phyloP scores from a whole-genome alignment of 192 early-diverging fungal species.

The Entomortierella parvispora region DNA sequence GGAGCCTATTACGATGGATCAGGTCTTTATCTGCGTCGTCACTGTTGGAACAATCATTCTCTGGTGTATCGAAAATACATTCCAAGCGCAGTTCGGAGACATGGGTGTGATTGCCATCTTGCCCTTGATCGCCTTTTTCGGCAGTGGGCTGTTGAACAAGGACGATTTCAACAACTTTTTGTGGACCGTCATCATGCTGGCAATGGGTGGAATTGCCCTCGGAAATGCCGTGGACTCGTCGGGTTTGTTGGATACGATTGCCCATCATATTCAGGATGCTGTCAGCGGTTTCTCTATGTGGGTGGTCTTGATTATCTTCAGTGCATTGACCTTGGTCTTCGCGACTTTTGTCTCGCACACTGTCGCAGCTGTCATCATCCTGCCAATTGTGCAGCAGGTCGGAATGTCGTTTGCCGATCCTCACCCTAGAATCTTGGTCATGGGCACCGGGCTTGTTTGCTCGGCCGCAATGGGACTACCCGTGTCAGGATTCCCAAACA shows the following conservation, averaged over 20 bases:
- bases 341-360: slow-evolving; percentile 81
- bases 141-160: slow-evolving; percentile 70
- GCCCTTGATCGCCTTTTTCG: slow-evolving; percentile 77
- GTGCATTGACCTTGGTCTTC: slow-evolving; percentile 69
- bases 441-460: slow-evolving; percentile 66
- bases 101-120: slow-evolving; percentile 75
- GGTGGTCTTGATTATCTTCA: slow-evolving; percentile 64
- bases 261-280: slow-evolving; percentile 60
- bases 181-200: slow-evolving; percentile 64
- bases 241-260: slow-evolving; percentile 69
- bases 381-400: slow-evolving; percentile 71
- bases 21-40: slow-evolving; percentile 65
- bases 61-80: slow-evolving; percentile 69
- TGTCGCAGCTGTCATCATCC: slow-evolving; percentile 77
- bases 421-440: slow-evolving; percentile 70
- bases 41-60: slow-evolving; percentile 69
- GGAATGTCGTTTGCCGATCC: slow-evolving; percentile 67
- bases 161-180: slow-evolving; percentile 76
- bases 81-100: slow-evolving; percentile 71
- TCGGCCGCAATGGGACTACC: slow-evolving; percentile 78
- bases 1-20: slow-evolving; percentile 53
- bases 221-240: slow-evolving; percentile 76
- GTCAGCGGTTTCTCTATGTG: slow-evolving; percentile 58
- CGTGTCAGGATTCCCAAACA: slow-evolving; percentile 78
- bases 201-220: slow-evolving; percentile 77